Evolutionary conservation across 2,329 filamentous ascomycete species (phyloP).

Genomic region (Helotiales sp.): DNA sequence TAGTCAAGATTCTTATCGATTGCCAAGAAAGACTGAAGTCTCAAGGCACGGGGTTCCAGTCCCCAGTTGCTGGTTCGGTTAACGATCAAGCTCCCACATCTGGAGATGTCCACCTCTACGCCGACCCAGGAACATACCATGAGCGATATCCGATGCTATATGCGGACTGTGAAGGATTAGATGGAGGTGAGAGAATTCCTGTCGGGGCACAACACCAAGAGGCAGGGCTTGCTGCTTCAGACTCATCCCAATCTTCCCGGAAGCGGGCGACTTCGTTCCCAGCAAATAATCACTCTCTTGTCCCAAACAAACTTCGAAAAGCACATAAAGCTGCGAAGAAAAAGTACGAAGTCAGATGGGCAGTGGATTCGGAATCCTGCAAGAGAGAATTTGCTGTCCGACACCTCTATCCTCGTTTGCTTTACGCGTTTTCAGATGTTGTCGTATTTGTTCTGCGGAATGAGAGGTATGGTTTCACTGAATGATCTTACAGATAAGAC

Average conservation of each 20-base stretch:
- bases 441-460: conserved; percentile 47
- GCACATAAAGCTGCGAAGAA: not conserved
- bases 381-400: conserved; percentile 41
- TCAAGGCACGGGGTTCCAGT: conserved; percentile 33
- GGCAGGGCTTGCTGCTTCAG: not conserved
- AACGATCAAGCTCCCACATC: conserved; percentile 45
- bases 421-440: conserved; percentile 47
- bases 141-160: conserved; percentile 45
- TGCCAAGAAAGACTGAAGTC: not conserved
- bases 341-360: conserved; percentile 7
- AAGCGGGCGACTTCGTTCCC: too few relatives aligned
- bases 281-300: not conserved
- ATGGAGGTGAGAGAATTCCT: conserved; percentile 45
- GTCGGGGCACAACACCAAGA: not conserved
- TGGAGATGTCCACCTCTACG: conserved; percentile 52
- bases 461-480: conserved; percentile 28
- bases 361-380: conserved; percentile 32
- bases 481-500: not conserved
- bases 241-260: too few relatives aligned
- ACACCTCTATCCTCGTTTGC: conserved; percentile 45
- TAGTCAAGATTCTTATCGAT: conserved; percentile 36
- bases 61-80: conserved; percentile 46
- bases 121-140: conserved; percentile 44
- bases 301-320: not conserved
- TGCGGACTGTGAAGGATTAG: conserved; percentile 53